phyloP scores from a whole-genome alignment of 2,329 filamentous ascomycete genomes.

The Allantophomopsis lycopodina region DNA sequence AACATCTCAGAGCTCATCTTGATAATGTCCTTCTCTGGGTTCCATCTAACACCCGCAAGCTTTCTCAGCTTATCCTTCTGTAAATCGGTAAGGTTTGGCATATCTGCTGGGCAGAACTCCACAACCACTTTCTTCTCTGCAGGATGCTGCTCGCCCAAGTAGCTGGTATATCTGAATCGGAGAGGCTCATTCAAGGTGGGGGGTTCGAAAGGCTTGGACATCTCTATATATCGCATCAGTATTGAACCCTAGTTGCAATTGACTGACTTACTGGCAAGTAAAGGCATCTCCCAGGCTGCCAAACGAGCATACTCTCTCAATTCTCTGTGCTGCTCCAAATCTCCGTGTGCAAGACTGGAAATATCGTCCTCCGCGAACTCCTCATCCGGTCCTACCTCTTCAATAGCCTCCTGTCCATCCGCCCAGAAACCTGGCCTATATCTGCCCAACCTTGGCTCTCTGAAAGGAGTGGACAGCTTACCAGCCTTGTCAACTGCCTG shows the following conservation, averaged over 20 bases:
- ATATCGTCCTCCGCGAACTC: slow-evolving; percentile 75
- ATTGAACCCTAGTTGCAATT: neutral
- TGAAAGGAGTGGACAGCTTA: neutral
- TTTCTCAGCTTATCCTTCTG: slow-evolving; percentile 79
- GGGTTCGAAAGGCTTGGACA: slow-evolving; percentile 67
- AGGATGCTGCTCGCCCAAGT: slow-evolving; percentile 88
- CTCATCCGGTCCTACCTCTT: slow-evolving; percentile 13
- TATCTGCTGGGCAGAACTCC: slow-evolving; percentile 66
- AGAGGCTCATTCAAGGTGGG: slow-evolving; percentile 58
- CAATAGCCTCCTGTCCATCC: slow-evolving; percentile 15
- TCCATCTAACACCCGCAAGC: slow-evolving; percentile 73
- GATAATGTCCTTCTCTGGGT: slow-evolving; percentile 67
- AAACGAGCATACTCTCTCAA: slow-evolving; percentile 21
- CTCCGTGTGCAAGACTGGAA: slow-evolving; percentile 66
- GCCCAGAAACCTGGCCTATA: slow-evolving; percentile 19
- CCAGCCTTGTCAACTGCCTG: neutral
- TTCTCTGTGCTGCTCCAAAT: slow-evolving; percentile 68
- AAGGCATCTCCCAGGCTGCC: slow-evolving; percentile 89
- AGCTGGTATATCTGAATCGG: slow-evolving; percentile 92
- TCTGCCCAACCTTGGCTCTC: slow-evolving; percentile 5
- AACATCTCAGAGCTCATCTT: slow-evolving; percentile 88
- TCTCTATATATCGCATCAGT: slow-evolving; percentile 36
- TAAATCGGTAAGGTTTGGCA: slow-evolving; percentile 48
- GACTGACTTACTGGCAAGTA: slow-evolving; percentile 61
- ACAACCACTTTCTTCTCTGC: slow-evolving; percentile 89